Conservation (phyloP, 1,139 yeast species). For the Pichia sp. region DNA sequence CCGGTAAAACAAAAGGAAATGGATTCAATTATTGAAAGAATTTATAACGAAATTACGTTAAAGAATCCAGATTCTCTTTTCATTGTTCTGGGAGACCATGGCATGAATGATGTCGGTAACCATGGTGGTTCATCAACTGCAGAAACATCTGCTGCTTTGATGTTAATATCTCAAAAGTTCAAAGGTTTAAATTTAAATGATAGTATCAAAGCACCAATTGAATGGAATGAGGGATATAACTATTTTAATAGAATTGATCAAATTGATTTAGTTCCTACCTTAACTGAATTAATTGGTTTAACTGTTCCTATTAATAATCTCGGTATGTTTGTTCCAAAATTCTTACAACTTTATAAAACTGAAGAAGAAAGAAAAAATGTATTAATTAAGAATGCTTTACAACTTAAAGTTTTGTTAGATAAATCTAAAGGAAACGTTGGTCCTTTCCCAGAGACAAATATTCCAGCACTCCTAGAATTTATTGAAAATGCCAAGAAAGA, state of each 20-base stretch:
- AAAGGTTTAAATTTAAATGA: conserved; percentile 18
- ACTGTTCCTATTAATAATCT: conserved; percentile 84
- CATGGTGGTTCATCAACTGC: conserved; percentile 94
- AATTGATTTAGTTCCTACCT: conserved; percentile 83
- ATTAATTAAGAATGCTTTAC: conserved; percentile 55
- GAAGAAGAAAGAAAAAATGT: conserved; percentile 37
- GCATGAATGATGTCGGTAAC: conserved; percentile 90
- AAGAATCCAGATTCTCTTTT: conserved; percentile 54
- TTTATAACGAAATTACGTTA: conserved; percentile 42
- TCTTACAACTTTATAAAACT: conserved; percentile 43
- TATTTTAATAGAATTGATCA: conserved; percentile 61
- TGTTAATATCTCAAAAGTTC: conserved; percentile 61
- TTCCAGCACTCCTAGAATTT: conserved; percentile 34
- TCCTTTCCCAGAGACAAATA: conserved; percentile 17
- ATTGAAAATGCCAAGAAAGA: conserved; percentile 47
- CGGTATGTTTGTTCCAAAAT: conserved; percentile 60
- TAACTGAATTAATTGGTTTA: conserved; percentile 64
- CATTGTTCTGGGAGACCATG: conserved; percentile 88
- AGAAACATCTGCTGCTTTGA: conserved; percentile 82
- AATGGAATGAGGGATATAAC: conserved; percentile 41
- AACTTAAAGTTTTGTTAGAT: conserved; percentile 39
- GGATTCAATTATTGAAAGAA: conserved; percentile 56
- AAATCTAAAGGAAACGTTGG: conserved; percentile 20
- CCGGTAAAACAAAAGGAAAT: conserved; percentile 74
- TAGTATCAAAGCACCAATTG: conserved; percentile 34